Evolutionary conservation across 1,139 yeast species (phyloP), one percentile per base, ranked within the genome.

Genomic region (Kurtzmaniella quercitrusa): DNA sequence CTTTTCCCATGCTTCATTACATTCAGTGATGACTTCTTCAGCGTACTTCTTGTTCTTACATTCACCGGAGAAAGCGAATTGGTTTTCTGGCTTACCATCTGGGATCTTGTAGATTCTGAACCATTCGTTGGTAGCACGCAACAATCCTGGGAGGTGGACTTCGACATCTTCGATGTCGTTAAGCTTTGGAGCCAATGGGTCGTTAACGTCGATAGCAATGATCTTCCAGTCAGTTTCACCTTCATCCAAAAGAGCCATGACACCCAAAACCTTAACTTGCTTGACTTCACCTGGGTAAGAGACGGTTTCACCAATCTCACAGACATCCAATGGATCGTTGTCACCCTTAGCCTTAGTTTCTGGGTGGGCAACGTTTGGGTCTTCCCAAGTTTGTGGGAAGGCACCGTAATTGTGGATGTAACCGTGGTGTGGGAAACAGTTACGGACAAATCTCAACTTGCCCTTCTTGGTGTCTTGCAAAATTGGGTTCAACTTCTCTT

Each of bases 161-260:
- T 85, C 88, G 36, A 93, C 95, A 63, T 93, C 98, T 56, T 78
- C 79, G 47, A 93, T 77, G 63, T 83, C 89, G 60, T 86, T 77
- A 57, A 93, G 70, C 62, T 83, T 76, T 36, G 78, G 53, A 36
- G 95, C 91, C 59, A 87, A 70, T 45, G 94, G 91, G 63, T 93
- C 98, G 50, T 79, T 74, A 47, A 79, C 76, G 56, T 89, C 91
- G 52, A 93, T 88, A 39, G 80, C 95, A 54, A 93, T 82, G 48
- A 93, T 76, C 71, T 93, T 93, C 98, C 98, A 93, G 69, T 93
- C 98, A 47, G 96, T 78, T 69, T 93, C 98, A 52, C 97, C 98
- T 65, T 91, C 98, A 60, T 93, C 98, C 49, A 93, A 83, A 57
- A 93, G 75, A 5, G 97, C 98, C 76, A 93, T 76, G 47, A 91